Percentiles rank a stretch among this genome's conserved stretches.
These are phyloP conservation scores for Debaryomyces singareniensis DNA, from an alignment of 1,139 yeast species.

Conservation along the genomic window DNA sequence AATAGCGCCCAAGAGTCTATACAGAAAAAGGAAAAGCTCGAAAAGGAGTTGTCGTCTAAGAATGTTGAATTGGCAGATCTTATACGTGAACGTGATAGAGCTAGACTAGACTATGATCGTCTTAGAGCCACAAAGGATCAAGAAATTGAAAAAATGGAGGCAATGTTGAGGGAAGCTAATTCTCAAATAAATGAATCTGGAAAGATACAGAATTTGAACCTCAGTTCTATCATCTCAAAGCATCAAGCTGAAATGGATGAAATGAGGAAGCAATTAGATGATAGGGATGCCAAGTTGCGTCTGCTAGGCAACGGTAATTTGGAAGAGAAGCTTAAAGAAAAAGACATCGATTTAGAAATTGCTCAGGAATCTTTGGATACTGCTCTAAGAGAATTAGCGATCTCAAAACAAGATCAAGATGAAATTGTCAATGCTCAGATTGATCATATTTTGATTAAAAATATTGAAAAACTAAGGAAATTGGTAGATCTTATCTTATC, in stretches of 20 bases:
- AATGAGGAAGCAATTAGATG: slow-evolving; percentile 31
- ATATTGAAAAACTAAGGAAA: slow-evolving; percentile 44
- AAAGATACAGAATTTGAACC: slow-evolving; percentile 60
- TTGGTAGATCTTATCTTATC: slow-evolving; percentile 69
- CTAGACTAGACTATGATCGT: slow-evolving; percentile 76
- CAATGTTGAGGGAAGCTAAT: slow-evolving; percentile 60
- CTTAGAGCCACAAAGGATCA: slow-evolving; percentile 59
- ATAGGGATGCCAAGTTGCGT: slow-evolving; percentile 17
- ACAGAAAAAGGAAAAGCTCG: slow-evolving; percentile 75
- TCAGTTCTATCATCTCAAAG: slow-evolving; percentile 53
- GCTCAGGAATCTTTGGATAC: slow-evolving; percentile 75
- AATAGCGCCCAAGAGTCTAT: slow-evolving; percentile 91
- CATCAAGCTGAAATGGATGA: slow-evolving; percentile 54
- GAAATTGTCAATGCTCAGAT: slow-evolving; percentile 54
- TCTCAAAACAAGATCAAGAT: slow-evolving; percentile 49
- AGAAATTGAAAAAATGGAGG: slow-evolving; percentile 60
- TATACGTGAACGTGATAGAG: slow-evolving; percentile 85
- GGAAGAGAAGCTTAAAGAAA: slow-evolving; percentile 50
- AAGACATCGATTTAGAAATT: slow-evolving; percentile 75
- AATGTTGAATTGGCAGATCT: slow-evolving; percentile 85
- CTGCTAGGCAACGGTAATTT: slow-evolving; percentile 23
- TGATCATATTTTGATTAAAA: slow-evolving; percentile 46
- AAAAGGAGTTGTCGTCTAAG: slow-evolving; percentile 78
- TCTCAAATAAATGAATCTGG: slow-evolving; percentile 59
- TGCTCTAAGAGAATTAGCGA: slow-evolving; percentile 56